A percentile compares a stretch with the other conserved stretches of the same genome.
Conservation (phyloP, 345 rosid species). For the Dovyalis caffra region DNA sequence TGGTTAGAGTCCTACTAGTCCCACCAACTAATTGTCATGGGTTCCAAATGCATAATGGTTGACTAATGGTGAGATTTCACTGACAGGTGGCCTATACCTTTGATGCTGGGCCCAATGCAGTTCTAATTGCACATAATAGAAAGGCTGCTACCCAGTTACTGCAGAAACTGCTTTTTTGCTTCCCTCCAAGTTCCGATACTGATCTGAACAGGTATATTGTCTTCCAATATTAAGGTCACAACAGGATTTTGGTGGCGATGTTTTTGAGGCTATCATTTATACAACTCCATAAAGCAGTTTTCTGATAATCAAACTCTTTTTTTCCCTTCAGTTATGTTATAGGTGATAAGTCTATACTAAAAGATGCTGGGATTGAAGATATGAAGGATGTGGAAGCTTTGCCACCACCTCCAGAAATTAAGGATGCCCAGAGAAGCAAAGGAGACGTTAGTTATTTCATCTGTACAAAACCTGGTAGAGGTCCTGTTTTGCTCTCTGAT, state of each 20-base stretch:
- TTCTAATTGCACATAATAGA: slow-evolving; percentile 63
- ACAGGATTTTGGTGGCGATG: not conserved
- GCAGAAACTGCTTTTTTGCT: slow-evolving; percentile 73
- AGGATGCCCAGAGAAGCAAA: slow-evolving; percentile 51
- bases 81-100: slow-evolving; percentile 91
- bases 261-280: not conserved
- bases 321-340: slow-evolving; percentile 58
- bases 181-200: slow-evolving; percentile 73
- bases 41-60: not conserved
- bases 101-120: slow-evolving; percentile 97
- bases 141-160: slow-evolving; percentile 68
- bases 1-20: not conserved
- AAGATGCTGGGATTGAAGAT: slow-evolving; percentile 68
- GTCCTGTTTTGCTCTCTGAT: slow-evolving; percentile 67
- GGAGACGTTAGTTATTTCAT: slow-evolving; percentile 86
- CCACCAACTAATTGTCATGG: not conserved
- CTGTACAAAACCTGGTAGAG: slow-evolving; percentile 84
- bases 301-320: not conserved
- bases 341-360: slow-evolving; percentile 78
- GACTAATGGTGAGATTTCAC: slow-evolving; percentile 19
- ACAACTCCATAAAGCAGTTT: not conserved
- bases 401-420: slow-evolving; percentile 54
- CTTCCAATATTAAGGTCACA: slow-evolving; percentile 1
- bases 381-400: slow-evolving; percentile 57
- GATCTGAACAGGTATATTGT: slow-evolving; percentile 64